A percentile compares a stretch with the other conserved stretches of the same genome.
phyloP scores from a whole-genome alignment of 345 rosid genomes.

The Stellera chamaejasme region DNA sequence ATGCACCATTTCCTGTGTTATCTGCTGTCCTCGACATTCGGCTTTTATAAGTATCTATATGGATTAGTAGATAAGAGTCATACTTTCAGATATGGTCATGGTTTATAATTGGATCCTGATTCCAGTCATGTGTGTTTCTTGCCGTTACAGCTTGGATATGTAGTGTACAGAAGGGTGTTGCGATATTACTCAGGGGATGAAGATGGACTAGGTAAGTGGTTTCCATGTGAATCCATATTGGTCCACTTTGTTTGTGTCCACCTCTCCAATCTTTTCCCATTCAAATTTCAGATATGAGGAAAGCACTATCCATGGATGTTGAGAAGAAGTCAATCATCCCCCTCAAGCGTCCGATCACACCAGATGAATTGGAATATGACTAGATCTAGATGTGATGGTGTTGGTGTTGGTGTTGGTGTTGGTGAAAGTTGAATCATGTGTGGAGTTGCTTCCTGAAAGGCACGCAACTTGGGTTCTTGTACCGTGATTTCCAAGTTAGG shows the following conservation, averaged over 20 bases:
- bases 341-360: slow-evolving; percentile 79
- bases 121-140: not conserved
- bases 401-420: no score
- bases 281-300: slow-evolving; percentile 75
- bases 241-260: not conserved
- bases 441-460: no score
- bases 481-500: no score
- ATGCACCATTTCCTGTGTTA: no score
- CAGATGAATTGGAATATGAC: slow-evolving; percentile 89
- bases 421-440: no score
- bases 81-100: no score
- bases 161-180: slow-evolving; percentile 77
- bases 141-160: slow-evolving; percentile 63
- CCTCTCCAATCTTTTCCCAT: slow-evolving; percentile 3
- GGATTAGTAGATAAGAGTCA: no score
- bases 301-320: slow-evolving; percentile 78
- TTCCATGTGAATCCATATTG: not conserved
- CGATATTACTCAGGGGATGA: slow-evolving; percentile 95
- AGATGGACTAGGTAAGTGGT: slow-evolving; percentile 71
- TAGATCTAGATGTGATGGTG: slow-evolving; percentile 37
- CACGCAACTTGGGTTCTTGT: no score
- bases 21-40: no score
- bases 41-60: no score
- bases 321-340: slow-evolving; percentile 85
- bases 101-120: no score